Evolutionary conservation across 1,139 yeast species (phyloP), one percentile per base, ranked within the genome.

Genomic region (Debaryomycetaceae sp.): DNA sequence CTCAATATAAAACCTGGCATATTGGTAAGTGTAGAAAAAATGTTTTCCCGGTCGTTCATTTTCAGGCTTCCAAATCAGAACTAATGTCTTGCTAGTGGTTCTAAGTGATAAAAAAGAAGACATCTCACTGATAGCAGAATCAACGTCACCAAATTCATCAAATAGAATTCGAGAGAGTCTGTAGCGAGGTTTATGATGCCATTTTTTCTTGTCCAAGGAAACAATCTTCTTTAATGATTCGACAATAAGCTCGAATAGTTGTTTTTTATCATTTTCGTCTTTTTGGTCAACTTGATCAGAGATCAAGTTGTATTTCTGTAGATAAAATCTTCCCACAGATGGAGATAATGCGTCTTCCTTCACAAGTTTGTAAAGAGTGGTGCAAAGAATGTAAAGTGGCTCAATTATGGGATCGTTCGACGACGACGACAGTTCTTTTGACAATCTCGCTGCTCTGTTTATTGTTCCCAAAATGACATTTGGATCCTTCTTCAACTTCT

Each of bases 41-140:
- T 93, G 97, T 54, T 87, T 88, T 0, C 99, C 99, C 0, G 98
- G 95, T 14, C 96, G 68, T 63, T 95, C 99, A 53, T 74, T 65
- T 42, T 90, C 96, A 0, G 97, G 96, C 56, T 89, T 89, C 99
- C 99, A 93, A 45, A 93, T 87, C 57, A 80, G 87, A 0, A 91
- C 81, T 38, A 95, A 74, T 6, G 84, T 79, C 56, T 91, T 88
- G 44, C 83, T 80, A 4, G 81, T 78, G 6, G 89, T 74, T 52
- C 84, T 87, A 42, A 88, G 62, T 4, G 87, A 76, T 43, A 91
- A 78, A 27, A 88, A 69, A 1, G 72, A 60, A 2, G 78, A 68
- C 80, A 93, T 79, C 50, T 84, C 88, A 11, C 77, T 78, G 42
- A 75, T 69, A 0, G 97, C 95, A 1, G 66, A 72, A 1, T 65